Evolutionary conservation across 805 yeast genomes (phyloP).

Genomic region (Candida pini): DNA sequence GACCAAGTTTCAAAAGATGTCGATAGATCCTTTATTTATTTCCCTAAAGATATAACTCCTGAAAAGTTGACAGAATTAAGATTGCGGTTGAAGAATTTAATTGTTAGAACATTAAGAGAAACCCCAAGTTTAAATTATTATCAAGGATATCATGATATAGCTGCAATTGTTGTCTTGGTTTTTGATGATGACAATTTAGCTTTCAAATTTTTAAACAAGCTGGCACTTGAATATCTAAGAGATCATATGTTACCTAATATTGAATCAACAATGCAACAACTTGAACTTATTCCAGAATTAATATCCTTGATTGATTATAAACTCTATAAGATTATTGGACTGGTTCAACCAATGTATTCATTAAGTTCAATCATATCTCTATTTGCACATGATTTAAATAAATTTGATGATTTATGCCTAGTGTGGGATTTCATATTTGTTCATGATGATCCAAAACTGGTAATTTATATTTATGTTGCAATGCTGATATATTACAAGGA

Average conservation of each 20-base stretch:
- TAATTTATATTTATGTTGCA: slow-evolving; percentile 58
- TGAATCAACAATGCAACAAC: slow-evolving; percentile 58
- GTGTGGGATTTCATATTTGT: slow-evolving; percentile 70
- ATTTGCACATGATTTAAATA: slow-evolving; percentile 64
- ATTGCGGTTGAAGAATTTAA: slow-evolving; percentile 35
- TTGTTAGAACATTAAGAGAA: slow-evolving; percentile 51
- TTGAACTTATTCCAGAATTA: slow-evolving; percentile 60
- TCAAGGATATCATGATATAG: slow-evolving; percentile 92
- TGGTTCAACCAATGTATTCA: slow-evolving; percentile 56
- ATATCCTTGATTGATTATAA: slow-evolving; percentile 43
- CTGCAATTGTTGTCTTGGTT: slow-evolving; percentile 56
- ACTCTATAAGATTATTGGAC: slow-evolving; percentile 35
- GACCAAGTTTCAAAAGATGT: slow-evolving; percentile 78
- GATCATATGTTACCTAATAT: slow-evolving; percentile 81
- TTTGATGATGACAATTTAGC: slow-evolving; percentile 34
- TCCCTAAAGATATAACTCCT: slow-evolving; percentile 23
- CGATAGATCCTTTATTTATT: slow-evolving; percentile 56
- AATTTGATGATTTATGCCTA: slow-evolving; percentile 42
- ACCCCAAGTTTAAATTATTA: slow-evolving; percentile 68
- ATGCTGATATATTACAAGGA: slow-evolving; percentile 42
- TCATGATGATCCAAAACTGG: slow-evolving; percentile 45
- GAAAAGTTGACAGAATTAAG: slow-evolving; percentile 29
- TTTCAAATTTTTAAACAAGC: slow-evolving; percentile 42
- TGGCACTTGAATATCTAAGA: slow-evolving; percentile 60
- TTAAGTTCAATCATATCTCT: slow-evolving; percentile 74